Evolutionary conservation across 768 basidiomycete genomes (phyloP).

Genomic region (Neoboletus brunneissimus): DNA sequence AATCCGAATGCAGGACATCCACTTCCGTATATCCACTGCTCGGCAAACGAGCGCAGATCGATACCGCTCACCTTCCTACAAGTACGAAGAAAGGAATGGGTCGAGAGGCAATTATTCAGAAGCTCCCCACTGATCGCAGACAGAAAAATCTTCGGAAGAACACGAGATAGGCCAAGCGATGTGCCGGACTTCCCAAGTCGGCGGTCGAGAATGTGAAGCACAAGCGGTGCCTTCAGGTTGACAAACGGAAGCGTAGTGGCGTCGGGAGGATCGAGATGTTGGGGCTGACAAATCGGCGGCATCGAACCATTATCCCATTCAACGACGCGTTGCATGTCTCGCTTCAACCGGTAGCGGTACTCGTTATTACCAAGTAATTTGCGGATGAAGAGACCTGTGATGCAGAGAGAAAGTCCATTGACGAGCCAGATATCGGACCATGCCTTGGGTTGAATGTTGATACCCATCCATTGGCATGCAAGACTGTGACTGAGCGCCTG

Average conservation of each 20-base stretch:
- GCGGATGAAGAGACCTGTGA: constrained; percentile 82
- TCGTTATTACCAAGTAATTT: constrained; percentile 95
- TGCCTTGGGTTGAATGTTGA: constrained; percentile 91
- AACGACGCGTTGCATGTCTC: constrained; percentile 92
- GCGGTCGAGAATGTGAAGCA: constrained; percentile 92
- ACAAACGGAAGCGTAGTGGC: constrained; percentile 77
- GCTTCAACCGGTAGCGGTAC: constrained; percentile 91
- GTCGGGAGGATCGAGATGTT: constrained; percentile 81
- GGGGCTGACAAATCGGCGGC: constrained; percentile 93
- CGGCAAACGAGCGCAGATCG: constrained; percentile 88
- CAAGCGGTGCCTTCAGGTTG: constrained; percentile 93
- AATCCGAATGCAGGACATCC: constrained; percentile 93
- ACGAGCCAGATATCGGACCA: constrained; percentile 98
- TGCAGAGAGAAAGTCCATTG: constrained; percentile 88
- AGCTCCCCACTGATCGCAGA: constrained; percentile 92
- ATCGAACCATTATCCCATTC: constrained; percentile 84
- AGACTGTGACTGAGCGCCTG: constrained; percentile 84
- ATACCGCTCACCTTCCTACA: constrained; percentile 93
- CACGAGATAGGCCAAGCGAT: constrained; percentile 88
- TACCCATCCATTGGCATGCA: constrained; percentile 94
- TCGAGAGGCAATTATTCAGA: constrained; percentile 80
- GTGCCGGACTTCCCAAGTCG: constrained; percentile 94
- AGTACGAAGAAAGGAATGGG: constrained; percentile 84
- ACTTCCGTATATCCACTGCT: constrained; percentile 98
- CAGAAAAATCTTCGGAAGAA: constrained; percentile 92